These are phyloP conservation scores for Xylaria sp. DNA, from an alignment of 2,329 filamentous ascomycete species.

Conservation along the genomic window DNA sequence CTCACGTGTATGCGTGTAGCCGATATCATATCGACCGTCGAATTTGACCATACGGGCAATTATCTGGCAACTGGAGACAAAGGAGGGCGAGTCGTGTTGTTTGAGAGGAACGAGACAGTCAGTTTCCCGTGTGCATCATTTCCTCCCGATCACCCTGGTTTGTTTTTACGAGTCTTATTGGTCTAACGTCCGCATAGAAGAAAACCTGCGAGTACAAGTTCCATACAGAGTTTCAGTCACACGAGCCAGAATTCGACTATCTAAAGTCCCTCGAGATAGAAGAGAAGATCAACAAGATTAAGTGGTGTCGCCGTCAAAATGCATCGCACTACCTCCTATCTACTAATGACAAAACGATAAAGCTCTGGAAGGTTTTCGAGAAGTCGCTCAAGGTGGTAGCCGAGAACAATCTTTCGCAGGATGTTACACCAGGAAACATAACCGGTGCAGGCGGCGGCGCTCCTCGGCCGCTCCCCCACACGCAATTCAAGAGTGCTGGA, in stretches of 20 bases:
- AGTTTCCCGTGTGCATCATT: conserved; percentile 49
- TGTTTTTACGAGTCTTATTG: neutral
- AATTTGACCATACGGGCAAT: conserved; percentile 90
- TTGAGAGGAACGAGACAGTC: conserved; percentile 96
- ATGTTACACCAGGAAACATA: conserved; percentile 81
- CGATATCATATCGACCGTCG: conserved; percentile 91
- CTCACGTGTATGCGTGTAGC: conserved; percentile 59
- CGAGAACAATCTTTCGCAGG: conserved; percentile 97
- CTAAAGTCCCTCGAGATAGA: conserved; percentile 99
- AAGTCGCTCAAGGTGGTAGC: conserved; percentile 99
- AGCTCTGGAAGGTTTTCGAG: conserved; percentile 99
- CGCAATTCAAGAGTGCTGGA: conserved; percentile 80
- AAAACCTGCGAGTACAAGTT: conserved; percentile 99
- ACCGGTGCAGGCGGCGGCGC: conserved; percentile 79
- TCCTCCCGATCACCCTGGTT: neutral
- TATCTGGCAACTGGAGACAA: conserved; percentile 93
- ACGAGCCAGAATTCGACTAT: conserved; percentile 99
- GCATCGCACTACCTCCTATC: conserved; percentile 97
- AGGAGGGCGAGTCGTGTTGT: conserved; percentile 84
- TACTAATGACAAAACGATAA: conserved; percentile 99
- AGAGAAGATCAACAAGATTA: conserved; percentile 99
- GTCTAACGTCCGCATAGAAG: conserved; percentile 70
- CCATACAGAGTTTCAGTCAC: conserved; percentile 99
- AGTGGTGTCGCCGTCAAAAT: conserved; percentile 98
- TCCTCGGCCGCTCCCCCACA: conserved; percentile 75